These are phyloP conservation scores for Clitopilus hobsonii DNA, from an alignment of 768 basidiomycete genomes.

Conservation along the genomic window DNA sequence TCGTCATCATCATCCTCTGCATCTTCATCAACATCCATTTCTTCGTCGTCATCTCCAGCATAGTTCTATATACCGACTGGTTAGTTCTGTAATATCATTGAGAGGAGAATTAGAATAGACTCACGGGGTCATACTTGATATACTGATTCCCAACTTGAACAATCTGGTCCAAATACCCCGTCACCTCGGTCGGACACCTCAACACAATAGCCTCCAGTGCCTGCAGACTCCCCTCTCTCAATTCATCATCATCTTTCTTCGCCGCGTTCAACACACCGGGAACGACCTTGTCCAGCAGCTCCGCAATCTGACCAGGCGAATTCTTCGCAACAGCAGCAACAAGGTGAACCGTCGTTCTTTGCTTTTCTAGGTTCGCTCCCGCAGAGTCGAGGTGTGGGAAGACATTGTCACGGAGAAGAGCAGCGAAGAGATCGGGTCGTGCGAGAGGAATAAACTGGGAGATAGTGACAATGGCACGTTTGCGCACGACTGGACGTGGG, in stretches of 20 bases:
- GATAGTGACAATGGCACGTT: constrained; percentile 84
- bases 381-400: constrained; percentile 52
- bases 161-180: constrained; percentile 64
- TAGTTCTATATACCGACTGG: constrained; percentile 36
- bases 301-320: constrained; percentile 62
- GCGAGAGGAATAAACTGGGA: constrained; percentile 81
- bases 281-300: constrained; percentile 57
- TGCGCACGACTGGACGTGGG: constrained; percentile 80
- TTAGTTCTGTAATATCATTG: not conserved
- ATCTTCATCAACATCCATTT: constrained; percentile 76
- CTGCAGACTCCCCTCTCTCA: constrained; percentile 77
- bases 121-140: constrained; percentile 92
- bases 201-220: constrained; percentile 84
- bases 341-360: constrained; percentile 75
- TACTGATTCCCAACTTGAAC: constrained; percentile 67
- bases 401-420: constrained; percentile 56
- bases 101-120: constrained; percentile 16
- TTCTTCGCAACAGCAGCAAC: constrained; percentile 76
- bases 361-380: constrained; percentile 57
- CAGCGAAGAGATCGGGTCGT: constrained; percentile 53
- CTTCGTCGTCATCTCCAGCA: constrained; percentile 45
- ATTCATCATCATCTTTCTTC: constrained; percentile 76
- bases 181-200: constrained; percentile 79
- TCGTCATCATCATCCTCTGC: constrained; percentile 72
- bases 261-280: constrained; percentile 68